Evolutionary conservation across 2,329 filamentous ascomycete species (phyloP).

Genomic region (Leptographium flavum): DNA sequence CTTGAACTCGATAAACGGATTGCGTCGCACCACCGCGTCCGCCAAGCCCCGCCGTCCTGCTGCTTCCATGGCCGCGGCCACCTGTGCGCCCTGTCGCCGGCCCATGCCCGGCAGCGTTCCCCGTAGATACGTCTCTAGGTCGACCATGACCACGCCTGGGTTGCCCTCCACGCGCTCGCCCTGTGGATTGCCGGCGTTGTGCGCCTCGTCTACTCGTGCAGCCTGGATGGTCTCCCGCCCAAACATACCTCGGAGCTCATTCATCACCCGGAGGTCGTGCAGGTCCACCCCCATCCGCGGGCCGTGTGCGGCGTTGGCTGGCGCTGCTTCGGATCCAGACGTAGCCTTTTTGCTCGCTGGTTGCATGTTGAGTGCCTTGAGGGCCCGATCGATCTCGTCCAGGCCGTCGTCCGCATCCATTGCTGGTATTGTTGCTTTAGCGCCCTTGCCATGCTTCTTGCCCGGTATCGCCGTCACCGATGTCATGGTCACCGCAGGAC

Average conservation of each 20-base stretch:
- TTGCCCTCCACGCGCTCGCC: slow-evolving; percentile 15
- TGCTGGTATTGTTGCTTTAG: background rate
- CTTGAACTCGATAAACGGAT: slow-evolving; percentile 74
- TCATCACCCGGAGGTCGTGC: slow-evolving; percentile 66
- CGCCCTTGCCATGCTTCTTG: background rate
- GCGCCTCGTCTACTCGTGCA: slow-evolving; percentile 33
- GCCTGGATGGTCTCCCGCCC: slow-evolving; percentile 43
- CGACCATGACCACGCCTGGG: slow-evolving; percentile 27
- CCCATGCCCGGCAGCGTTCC: slow-evolving; percentile 7
- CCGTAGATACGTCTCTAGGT: slow-evolving; percentile 39
- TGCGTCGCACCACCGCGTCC: slow-evolving; percentile 58
- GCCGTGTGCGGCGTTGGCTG: background rate
- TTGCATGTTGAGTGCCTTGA: slow-evolving; percentile 31
- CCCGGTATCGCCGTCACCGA: background rate
- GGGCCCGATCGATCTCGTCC: slow-evolving; percentile 42
- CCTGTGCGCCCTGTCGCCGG: background rate
- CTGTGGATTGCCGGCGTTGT: slow-evolving; percentile 7
- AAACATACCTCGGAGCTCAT: slow-evolving; percentile 68
- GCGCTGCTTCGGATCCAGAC: background rate
- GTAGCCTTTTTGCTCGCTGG: background rate
- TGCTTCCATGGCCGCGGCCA: background rate
- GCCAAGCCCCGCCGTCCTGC: slow-evolving; percentile 37
- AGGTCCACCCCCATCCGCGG: slow-evolving; percentile 35
- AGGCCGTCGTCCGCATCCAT: background rate
- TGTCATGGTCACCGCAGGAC: background rate